A percentile compares a stretch with the other conserved stretches of the same genome.
Evolutionary conservation across 169 alveolate species (phyloP).

Genomic region (Eimeria acervulina): DNA sequence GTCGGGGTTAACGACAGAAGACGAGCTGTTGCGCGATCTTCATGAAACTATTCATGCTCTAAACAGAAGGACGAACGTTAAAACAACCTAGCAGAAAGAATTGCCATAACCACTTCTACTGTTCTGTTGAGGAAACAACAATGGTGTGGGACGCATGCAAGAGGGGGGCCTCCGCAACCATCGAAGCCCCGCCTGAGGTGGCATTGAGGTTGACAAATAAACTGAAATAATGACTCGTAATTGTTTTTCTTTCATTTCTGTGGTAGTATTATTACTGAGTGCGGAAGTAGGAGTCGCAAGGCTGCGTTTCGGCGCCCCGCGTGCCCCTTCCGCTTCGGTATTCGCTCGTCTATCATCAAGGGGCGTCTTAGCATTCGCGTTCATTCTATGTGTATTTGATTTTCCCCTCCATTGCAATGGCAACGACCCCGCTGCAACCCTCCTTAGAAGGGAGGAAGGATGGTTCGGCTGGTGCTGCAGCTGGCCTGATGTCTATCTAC

Average conservation of each 20-base stretch:
- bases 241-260: background rate
- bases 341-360: background rate
- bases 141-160: background rate
- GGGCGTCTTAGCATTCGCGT: background rate
- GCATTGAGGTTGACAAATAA: background rate
- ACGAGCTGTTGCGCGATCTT: background rate
- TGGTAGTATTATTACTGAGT: background rate
- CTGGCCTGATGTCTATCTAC: constrained; percentile 21
- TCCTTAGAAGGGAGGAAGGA: background rate
- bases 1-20: background rate
- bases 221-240: background rate
- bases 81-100: background rate
- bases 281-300: background rate
- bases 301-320: background rate
- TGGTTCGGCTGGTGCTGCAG: background rate
- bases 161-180: constrained; percentile 32
- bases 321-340: background rate
- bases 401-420: background rate
- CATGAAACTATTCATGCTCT: background rate
- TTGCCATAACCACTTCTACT: background rate
- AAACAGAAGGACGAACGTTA: background rate
- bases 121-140: background rate
- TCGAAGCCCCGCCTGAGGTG: background rate
- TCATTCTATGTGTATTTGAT: background rate
- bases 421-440: background rate